These are phyloP conservation scores for Kwoniella shandongensis DNA, from an alignment of 768 basidiomycete genomes.

Conservation along the genomic window DNA sequence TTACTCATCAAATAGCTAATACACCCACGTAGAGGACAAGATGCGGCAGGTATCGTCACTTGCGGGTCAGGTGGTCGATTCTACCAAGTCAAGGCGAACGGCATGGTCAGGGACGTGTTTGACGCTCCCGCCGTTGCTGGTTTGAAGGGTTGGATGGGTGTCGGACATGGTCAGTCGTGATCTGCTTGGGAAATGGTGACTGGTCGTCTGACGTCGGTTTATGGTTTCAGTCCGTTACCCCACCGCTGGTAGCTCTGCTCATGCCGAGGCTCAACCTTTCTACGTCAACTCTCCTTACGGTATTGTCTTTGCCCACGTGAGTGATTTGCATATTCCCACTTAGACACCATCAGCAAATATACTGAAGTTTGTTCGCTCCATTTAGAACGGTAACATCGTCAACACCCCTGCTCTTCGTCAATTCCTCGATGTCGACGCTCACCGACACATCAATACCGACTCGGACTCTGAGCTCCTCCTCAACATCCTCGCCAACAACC, in stretches of 20 bases:
- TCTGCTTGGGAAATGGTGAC: background rate
- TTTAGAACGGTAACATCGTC: slow-evolving; percentile 95
- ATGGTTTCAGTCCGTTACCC: slow-evolving; percentile 82
- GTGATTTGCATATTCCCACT: slow-evolving; percentile 41
- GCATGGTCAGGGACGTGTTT: slow-evolving; percentile 98
- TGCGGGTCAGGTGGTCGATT: slow-evolving; percentile 92
- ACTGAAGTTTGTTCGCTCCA: slow-evolving; percentile 13
- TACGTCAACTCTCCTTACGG: slow-evolving; percentile 99
- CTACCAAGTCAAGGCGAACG: slow-evolving; percentile 98
- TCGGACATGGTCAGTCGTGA: slow-evolving; percentile 78
- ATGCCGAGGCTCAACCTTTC: slow-evolving; percentile 97
- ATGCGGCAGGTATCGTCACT: slow-evolving; percentile 96
- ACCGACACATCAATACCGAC: slow-evolving; percentile 97
- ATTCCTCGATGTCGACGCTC: slow-evolving; percentile 92
- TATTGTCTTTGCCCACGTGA: slow-evolving; percentile 93
- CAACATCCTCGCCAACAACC: slow-evolving; percentile 95
- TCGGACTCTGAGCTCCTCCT: slow-evolving; percentile 96
- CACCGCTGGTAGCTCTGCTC: slow-evolving; percentile 93
- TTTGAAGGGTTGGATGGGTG: slow-evolving; percentile 90
- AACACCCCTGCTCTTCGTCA: slow-evolving; percentile 82
- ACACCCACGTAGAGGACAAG: slow-evolving; percentile 68
- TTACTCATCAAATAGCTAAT: background rate
- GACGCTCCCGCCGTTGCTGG: slow-evolving; percentile 73
- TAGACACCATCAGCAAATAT: background rate
- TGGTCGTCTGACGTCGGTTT: background rate